A percentile compares a stretch with the other conserved stretches of the same genome.
phyloP scores from a whole-genome alignment of 441 rosid genomes.

The Adansonia grandidieri region DNA sequence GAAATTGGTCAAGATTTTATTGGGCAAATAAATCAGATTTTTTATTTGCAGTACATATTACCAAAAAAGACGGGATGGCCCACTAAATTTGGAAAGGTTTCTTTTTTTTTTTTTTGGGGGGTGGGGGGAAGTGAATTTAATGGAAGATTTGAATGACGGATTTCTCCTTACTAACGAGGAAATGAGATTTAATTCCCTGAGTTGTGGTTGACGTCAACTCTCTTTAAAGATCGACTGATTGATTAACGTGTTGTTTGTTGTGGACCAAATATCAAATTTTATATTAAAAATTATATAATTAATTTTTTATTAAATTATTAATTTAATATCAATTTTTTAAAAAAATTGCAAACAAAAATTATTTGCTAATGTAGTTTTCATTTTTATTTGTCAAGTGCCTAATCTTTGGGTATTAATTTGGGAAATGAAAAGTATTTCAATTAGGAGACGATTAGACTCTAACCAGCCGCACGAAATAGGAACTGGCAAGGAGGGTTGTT shows the following conservation, averaged over 20 bases:
- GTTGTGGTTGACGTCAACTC: background rate
- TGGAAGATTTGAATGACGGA: background rate
- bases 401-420: too few relatives aligned
- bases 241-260: background rate
- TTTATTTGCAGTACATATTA: background rate
- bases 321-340: too few relatives aligned
- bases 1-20: slow-evolving; percentile 18
- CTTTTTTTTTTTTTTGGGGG: background rate
- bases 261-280: too few relatives aligned
- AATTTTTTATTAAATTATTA: too few relatives aligned
- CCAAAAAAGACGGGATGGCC: slow-evolving; percentile 24
- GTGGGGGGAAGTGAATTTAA: background rate
- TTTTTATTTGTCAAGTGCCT: too few relatives aligned
- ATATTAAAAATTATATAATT: too few relatives aligned
- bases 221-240: background rate
- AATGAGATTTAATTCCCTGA: background rate
- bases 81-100: background rate
- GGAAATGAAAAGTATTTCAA: too few relatives aligned
- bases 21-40: background rate
- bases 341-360: too few relatives aligned
- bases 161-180: background rate
- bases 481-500: background rate
- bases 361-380: too few relatives aligned
- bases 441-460: too few relatives aligned
- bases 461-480: too few relatives aligned